Conservation (phyloP, 306 rosid species). For the Lablab purpureus region DNA sequence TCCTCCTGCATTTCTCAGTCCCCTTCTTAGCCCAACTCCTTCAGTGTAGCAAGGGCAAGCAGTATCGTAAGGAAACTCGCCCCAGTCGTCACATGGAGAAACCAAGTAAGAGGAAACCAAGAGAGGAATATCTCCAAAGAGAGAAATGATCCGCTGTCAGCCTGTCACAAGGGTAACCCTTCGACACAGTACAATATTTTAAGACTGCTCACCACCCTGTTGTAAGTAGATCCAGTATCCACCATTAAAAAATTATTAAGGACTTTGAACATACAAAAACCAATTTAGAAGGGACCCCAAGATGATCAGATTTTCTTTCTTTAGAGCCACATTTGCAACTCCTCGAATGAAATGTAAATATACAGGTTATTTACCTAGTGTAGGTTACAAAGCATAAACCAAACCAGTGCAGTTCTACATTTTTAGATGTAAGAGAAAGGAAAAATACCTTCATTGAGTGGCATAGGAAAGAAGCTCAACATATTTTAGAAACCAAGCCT, state of each 20-base stretch:
- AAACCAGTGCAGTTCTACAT: conserved; percentile 4
- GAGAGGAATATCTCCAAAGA: background rate
- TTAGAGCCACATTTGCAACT: background rate
- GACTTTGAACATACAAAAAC: conserved; percentile 1
- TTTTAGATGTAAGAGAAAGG: background rate
- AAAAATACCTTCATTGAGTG: background rate
- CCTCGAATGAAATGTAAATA: background rate
- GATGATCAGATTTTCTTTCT: conserved; percentile 12
- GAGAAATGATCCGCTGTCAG: background rate
- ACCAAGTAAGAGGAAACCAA: conserved; percentile 11
- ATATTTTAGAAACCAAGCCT: background rate
- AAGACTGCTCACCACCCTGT: background rate
- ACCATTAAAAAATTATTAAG: conserved; percentile 1
- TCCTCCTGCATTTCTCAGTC: background rate
- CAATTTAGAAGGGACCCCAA: background rate
- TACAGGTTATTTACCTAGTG: background rate
- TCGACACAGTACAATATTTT: conserved; percentile 1
- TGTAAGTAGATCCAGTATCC: background rate
- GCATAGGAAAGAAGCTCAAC: background rate
- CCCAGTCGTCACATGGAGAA: conserved; percentile 3
- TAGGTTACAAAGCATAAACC: background rate
- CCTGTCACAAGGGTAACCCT: conserved; percentile 4
- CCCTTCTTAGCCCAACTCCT: conserved; percentile 1
- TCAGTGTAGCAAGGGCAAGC: background rate
- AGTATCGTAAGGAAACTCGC: background rate